These are phyloP conservation scores for Penstemon davidsonii DNA, from an alignment of 257 asterid genomes.

Conservation along the genomic window DNA sequence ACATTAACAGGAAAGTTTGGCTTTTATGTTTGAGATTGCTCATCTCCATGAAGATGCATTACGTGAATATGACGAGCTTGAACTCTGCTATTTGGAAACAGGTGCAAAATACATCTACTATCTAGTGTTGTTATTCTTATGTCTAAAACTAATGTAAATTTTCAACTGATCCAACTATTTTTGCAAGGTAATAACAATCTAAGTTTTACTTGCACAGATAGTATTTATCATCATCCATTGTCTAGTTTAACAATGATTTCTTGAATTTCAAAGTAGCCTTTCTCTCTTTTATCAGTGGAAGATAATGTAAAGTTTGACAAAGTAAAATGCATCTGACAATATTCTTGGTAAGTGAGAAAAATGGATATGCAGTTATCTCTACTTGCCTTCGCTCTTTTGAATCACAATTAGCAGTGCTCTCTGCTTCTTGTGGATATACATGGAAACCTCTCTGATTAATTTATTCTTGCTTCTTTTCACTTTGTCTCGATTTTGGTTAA, in stretches of 20 bases:
- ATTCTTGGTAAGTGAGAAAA: not conserved
- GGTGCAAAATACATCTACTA: constrained; percentile 47
- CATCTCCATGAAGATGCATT: constrained; percentile 97
- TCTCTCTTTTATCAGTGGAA: constrained; percentile 1
- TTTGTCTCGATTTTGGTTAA: constrained; percentile 7
- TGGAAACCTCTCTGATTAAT: constrained; percentile 11
- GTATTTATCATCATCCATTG: not conserved
- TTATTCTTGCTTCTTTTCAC: constrained; percentile 16
- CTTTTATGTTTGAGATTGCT: constrained; percentile 97
- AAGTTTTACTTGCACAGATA: constrained; percentile 11
- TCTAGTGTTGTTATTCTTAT: constrained; percentile 23
- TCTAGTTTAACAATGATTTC: constrained; percentile 11
- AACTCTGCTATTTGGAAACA: constrained; percentile 98
- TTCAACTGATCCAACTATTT: not conserved
- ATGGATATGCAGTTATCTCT: not conserved
- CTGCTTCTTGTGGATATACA: constrained; percentile 12
- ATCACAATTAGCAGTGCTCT: not conserved
- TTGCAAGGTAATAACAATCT: not conserved
- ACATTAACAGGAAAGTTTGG: constrained; percentile 84
- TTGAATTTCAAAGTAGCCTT: constrained; percentile 13
- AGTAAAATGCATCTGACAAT: constrained; percentile 16
- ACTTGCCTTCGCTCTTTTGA: no score
- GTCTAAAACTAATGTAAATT: constrained; percentile 23
- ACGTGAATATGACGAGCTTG: constrained; percentile 98
- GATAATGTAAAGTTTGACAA: not conserved